Conservation (phyloP, 805 yeast genomes). For the Kuraishia cidri region DNA sequence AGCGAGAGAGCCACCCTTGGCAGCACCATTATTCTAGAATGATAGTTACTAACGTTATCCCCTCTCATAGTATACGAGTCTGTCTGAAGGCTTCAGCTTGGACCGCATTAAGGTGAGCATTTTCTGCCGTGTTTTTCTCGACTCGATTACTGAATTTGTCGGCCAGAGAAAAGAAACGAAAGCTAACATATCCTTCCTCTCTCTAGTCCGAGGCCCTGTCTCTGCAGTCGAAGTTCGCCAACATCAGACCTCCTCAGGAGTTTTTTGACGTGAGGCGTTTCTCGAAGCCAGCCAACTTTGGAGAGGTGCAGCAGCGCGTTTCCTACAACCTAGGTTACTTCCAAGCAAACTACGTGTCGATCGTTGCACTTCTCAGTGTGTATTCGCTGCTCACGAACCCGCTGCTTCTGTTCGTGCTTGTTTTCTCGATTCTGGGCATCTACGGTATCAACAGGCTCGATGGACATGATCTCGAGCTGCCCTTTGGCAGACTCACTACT, state of each 20-base stretch:
- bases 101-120: conserved; percentile 34
- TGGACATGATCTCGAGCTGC: conserved; percentile 77
- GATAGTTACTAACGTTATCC: too few relatives aligned
- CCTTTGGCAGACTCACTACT: conserved; percentile 65
- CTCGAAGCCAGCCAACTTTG: conserved; percentile 84
- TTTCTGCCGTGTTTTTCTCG: too few relatives aligned
- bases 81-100: conserved; percentile 36
- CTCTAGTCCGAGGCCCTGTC: conserved; percentile 35
- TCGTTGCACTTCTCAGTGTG: conserved; percentile 63
- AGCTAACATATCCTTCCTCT: too few relatives aligned
- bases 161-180: too few relatives aligned
- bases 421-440: conserved; percentile 65
- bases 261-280: conserved; percentile 86
- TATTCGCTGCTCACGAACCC: conserved; percentile 86
- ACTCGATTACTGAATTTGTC: too few relatives aligned
- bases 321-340: conserved; percentile 80
- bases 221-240: conserved; percentile 56
- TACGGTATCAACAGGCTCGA: conserved; percentile 69
- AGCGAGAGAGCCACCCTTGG: too few relatives aligned
- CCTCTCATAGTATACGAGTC: too few relatives aligned
- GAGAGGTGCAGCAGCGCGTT: conserved; percentile 85
- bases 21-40: too few relatives aligned
- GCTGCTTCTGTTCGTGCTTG: conserved; percentile 74
- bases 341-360: conserved; percentile 75
- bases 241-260: conserved; percentile 84